Percentiles rank a stretch among this genome's conserved stretches.
phyloP scores from a whole-genome alignment of 371 early-diverging fungal species.

The Mortierella sp. region DNA sequence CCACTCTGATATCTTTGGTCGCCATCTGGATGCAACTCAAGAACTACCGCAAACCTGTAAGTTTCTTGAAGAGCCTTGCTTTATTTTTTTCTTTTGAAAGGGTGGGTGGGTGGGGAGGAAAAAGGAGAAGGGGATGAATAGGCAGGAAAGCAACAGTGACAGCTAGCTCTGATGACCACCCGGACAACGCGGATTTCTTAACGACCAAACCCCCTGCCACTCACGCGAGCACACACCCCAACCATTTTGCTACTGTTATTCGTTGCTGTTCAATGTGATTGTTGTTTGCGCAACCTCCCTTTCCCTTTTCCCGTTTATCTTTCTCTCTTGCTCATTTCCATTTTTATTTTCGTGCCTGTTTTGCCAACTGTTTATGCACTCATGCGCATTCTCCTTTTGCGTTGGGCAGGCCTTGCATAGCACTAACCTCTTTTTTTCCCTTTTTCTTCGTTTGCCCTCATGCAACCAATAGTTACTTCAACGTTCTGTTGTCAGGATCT shows the following conservation, averaged over 20 bases:
- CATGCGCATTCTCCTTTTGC: background rate
- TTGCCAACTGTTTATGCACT: background rate
- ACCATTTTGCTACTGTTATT: conserved; percentile 24
- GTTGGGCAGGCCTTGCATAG: background rate
- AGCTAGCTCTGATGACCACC: background rate
- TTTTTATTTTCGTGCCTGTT: background rate
- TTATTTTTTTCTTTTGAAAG: background rate
- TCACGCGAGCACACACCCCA: background rate
- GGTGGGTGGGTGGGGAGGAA: background rate
- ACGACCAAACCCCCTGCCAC: background rate
- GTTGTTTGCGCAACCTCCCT: background rate
- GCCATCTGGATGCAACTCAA: conserved; percentile 91
- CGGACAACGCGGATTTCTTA: background rate
- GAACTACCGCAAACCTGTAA: conserved; percentile 91
- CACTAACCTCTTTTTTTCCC: background rate
- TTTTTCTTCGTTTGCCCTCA: background rate
- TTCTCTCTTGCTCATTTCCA: conserved; percentile 8
- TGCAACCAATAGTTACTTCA: conserved; percentile 75
- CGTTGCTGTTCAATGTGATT: background rate
- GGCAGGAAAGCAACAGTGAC: background rate
- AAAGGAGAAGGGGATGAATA: background rate
- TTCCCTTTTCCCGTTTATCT: background rate
- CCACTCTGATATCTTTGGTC: conserved; percentile 72
- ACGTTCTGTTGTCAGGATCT: conserved; percentile 88
- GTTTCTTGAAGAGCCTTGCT: background rate